Conservation (phyloP, 2,329 filamentous ascomycete genomes). For the Neonectria ditissima region DNA sequence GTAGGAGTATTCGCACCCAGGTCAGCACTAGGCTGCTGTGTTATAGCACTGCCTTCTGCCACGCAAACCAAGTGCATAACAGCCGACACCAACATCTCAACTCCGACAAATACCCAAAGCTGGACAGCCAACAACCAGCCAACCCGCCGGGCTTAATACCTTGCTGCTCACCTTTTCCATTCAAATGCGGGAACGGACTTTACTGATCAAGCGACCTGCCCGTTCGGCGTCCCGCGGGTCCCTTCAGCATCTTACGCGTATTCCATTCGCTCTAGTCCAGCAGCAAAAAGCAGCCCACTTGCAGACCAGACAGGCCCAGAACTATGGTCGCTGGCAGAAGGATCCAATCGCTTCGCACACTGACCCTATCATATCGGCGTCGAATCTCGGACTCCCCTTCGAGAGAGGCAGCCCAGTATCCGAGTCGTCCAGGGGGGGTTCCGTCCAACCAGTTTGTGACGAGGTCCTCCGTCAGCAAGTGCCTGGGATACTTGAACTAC, state of each 20-base stretch:
- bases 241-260: constrained; percentile 9
- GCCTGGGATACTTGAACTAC: background rate
- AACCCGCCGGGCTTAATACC: constrained; percentile 18
- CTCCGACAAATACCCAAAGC: background rate
- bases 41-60: background rate
- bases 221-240: constrained; percentile 9
- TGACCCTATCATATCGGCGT: background rate
- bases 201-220: constrained; percentile 21
- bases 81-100: background rate
- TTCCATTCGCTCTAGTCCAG: constrained; percentile 12
- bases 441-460: background rate
- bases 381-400: background rate
- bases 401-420: background rate
- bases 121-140: constrained; percentile 9
- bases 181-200: constrained; percentile 28
- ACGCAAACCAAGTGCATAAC: background rate
- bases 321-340: constrained; percentile 10
- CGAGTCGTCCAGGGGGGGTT: background rate
- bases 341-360: constrained; percentile 1
- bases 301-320: background rate
- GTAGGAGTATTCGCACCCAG: background rate
- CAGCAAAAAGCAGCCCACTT: background rate
- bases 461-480: background rate
- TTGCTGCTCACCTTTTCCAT: constrained; percentile 15
- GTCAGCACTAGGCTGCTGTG: background rate